Conservation (phyloP, 2,329 filamentous ascomycete genomes). For the Aspergillaceae sp. region DNA sequence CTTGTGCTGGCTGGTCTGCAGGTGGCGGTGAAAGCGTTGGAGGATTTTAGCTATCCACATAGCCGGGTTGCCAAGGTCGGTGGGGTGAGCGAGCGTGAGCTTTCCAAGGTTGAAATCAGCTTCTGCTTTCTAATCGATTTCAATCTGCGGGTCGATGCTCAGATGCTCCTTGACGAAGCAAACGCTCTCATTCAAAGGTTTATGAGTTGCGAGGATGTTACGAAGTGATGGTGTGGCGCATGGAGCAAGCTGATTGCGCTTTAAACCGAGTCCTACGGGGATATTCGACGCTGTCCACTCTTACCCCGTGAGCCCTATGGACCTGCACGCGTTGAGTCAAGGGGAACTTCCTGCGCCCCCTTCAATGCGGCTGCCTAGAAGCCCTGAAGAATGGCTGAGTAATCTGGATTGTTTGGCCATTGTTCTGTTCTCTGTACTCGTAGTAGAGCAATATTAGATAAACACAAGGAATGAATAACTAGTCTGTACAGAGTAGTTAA, state of each 20-base stretch:
- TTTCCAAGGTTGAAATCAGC: conserved; percentile 78
- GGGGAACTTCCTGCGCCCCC: too few relatives aligned
- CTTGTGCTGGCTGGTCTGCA: conserved; percentile 74
- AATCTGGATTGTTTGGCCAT: not conserved
- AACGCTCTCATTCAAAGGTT: conserved; percentile 21
- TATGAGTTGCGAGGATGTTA: not conserved
- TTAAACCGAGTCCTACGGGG: not conserved
- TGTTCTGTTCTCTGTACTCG: too few relatives aligned
- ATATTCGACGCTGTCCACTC: too few relatives aligned
- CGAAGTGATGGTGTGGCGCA: not conserved
- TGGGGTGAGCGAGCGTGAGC: conserved; percentile 71
- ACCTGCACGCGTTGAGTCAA: too few relatives aligned
- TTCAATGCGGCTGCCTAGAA: conserved; percentile 7
- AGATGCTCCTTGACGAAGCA: conserved; percentile 47
- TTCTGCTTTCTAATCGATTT: conserved; percentile 84
- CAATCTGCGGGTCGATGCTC: conserved; percentile 58
- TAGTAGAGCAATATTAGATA: not conserved
- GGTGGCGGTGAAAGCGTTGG: conserved; percentile 89
- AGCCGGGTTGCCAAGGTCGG: conserved; percentile 76
- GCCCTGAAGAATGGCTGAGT: not conserved
- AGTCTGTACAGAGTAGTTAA: too few relatives aligned
- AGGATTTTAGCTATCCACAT: conserved; percentile 84
- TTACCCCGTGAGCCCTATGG: too few relatives aligned
- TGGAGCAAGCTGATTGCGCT: not conserved
- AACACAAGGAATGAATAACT: not conserved